Evolutionary conservation across 1,284 basidiomycete species (phyloP).

Genomic region (Ustilago nuda): DNA sequence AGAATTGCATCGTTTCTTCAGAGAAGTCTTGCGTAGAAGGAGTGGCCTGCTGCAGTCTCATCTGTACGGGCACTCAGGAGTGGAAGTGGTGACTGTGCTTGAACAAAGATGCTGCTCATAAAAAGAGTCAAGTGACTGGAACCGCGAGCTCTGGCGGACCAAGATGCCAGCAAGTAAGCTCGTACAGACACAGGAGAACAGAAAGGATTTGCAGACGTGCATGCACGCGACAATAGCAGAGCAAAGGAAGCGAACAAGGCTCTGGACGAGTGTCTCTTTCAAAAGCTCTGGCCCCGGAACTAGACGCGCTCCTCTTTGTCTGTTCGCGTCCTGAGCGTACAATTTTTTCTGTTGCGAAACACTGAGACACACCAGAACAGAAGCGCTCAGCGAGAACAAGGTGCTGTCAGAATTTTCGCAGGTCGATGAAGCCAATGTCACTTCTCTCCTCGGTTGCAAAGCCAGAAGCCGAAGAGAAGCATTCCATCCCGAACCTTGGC

Average conservation of each 20-base stretch:
- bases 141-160: not conserved
- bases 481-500: conserved; percentile 4
- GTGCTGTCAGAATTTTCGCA: conserved; percentile 2
- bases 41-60: not conserved
- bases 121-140: not conserved
- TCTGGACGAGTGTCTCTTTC: not conserved
- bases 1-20: not conserved
- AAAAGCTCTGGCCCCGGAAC: not conserved
- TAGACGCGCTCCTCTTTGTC: conserved; percentile 6
- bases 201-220: conserved; percentile 25
- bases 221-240: conserved; percentile 9
- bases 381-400: conserved; percentile 2
- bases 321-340: conserved; percentile 1
- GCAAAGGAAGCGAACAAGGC: not conserved
- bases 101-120: not conserved
- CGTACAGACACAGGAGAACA: conserved; percentile 1
- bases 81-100: not conserved
- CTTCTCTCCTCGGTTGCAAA: not conserved
- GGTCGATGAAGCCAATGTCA: not conserved
- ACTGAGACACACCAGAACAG: not conserved
- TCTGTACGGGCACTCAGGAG: not conserved
- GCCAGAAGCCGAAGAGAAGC: not conserved
- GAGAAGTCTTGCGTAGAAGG: not conserved
- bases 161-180: conserved; percentile 6
- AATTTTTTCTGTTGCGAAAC: conserved; percentile 7